phyloP scores from a whole-genome alignment of 2,329 filamentous ascomycete species.

The Hortaea werneckii region DNA sequence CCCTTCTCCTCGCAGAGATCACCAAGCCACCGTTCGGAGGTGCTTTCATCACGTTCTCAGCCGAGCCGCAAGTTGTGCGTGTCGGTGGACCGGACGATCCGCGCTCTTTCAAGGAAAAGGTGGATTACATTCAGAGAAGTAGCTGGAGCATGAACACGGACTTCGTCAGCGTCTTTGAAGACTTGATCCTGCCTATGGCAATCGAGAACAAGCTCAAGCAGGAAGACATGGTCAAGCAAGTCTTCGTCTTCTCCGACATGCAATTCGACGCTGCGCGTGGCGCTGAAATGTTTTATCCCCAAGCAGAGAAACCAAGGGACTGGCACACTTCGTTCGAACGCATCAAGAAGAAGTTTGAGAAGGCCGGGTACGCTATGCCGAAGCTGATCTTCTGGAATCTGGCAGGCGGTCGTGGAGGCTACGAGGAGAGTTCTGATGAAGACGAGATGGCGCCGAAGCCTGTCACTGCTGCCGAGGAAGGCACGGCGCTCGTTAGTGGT shows the following conservation, averaged over 20 bases:
- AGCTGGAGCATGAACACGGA: slow-evolving; percentile 40
- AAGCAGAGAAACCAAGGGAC: not conserved
- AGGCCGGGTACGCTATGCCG: slow-evolving; percentile 48
- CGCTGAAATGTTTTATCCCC: not conserved
- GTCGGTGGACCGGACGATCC: slow-evolving; percentile 29
- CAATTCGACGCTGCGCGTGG: slow-evolving; percentile 40
- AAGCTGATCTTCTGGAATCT: slow-evolving; percentile 54
- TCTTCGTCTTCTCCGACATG: slow-evolving; percentile 55
- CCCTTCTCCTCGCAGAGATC: slow-evolving; percentile 46
- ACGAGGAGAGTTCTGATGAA: too few species aligned
- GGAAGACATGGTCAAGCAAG: slow-evolving; percentile 52
- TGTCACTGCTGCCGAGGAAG: slow-evolving; percentile 34
- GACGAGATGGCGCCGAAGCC: slow-evolving; percentile 37
- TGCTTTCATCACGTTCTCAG: slow-evolving; percentile 46
- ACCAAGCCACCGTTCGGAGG: slow-evolving; percentile 44
- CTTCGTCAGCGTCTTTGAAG: slow-evolving; percentile 45
- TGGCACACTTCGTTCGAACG: slow-evolving; percentile 43
- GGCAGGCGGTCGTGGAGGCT: slow-evolving; percentile 30
- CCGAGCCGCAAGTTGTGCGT: slow-evolving; percentile 30
- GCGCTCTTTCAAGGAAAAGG: slow-evolving; percentile 35
- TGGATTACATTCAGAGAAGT: slow-evolving; percentile 19
- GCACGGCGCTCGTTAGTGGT: slow-evolving; percentile 42
- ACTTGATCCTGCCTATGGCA: slow-evolving; percentile 46
- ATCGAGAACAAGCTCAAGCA: slow-evolving; percentile 38
- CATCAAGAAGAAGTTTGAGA: slow-evolving; percentile 36